Evolutionary conservation across 331 rosid genomes (phyloP), one percentile per base, ranked within the genome.

Genomic region (Telfairia occidentalis): DNA sequence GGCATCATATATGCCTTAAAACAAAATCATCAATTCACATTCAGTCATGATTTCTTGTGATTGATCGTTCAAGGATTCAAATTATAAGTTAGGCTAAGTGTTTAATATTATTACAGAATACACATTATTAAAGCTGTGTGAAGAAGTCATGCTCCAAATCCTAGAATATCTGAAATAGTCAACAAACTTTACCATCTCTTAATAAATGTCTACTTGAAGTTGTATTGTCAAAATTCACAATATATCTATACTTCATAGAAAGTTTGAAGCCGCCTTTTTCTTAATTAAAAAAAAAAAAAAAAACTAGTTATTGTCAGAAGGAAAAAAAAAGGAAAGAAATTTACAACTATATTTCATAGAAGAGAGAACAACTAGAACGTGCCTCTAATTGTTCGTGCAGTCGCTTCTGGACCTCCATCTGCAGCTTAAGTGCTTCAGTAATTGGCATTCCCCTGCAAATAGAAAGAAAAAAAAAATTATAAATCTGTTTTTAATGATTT

Each of bases 331-430:
- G n/a, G n/a, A 32, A 5, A 48, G 19, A 11, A 1, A 12, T 46
- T 46, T 43, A n/a, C 3, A 67, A 49, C 61, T 74, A 63, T 24
- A 79, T 54, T 28, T 24, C 40, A 53, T 73, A 55, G n/a, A 55
- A 77, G 18, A 32, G 26, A 52, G 35, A 32, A 55, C 11, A 35
- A 38, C 21, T 24, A 21, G 65, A 87, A 49, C 85, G 50, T 86
- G 84, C 99, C 97, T 95, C 99, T 85, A 95, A 81, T 85, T 95
- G 99, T 81, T 95, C 99, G 74, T 95, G 99, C 28, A 95, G 84
- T 77, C 99, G 92, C 85, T 95, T 95, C 88, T 95, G 99, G 76
- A 95, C 99, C 84, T 95, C 99, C 99, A 95, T 95, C 82, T 95
- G 99, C 85, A 95, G 97, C 89, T 92, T 95, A 61, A 95, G 86